A percentile compares a stretch with the other conserved stretches of the same genome.
phyloP scores from a whole-genome alignment of 192 early-diverging fungal species.

The Phycomyces blakesleeanus region DNA sequence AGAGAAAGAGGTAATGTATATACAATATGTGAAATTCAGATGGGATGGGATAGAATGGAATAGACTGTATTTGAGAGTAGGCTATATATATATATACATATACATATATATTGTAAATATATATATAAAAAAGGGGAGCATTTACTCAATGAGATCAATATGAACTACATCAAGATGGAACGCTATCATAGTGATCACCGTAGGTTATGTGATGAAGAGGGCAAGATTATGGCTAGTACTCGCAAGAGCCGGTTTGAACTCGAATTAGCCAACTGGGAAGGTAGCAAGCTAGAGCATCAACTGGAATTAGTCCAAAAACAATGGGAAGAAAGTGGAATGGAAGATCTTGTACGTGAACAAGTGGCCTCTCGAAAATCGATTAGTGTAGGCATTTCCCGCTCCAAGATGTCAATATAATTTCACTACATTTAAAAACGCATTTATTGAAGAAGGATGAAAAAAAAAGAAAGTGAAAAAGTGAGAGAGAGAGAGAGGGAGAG shows the following conservation, averaged over 20 bases:
- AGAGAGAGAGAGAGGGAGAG: background rate
- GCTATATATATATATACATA: too few species aligned
- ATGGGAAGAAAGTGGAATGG: conserved; percentile 29
- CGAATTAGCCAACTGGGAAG: conserved; percentile 28
- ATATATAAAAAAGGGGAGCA: too few species aligned
- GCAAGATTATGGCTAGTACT: conserved; percentile 8
- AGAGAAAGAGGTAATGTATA: conserved; percentile 35
- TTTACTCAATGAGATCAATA: too few species aligned
- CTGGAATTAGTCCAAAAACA: conserved; percentile 32
- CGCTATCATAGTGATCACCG: conserved; percentile 28
- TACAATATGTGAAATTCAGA: too few species aligned
- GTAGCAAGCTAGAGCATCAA: conserved; percentile 30
- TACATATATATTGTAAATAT: too few species aligned
- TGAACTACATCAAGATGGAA: conserved; percentile 12
- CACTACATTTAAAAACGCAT: background rate
- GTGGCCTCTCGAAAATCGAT: background rate
- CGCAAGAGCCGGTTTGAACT: conserved; percentile 29
- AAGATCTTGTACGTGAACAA: conserved; percentile 14
- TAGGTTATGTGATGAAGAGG: conserved; percentile 21
- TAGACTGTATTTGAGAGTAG: background rate
- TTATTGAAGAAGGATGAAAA: background rate
- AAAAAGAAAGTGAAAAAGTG: background rate
- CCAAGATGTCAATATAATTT: background rate
- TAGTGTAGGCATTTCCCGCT: background rate
- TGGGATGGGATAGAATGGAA: background rate